These are phyloP conservation scores for Nectriaceae sp. DNA, from an alignment of 2,329 filamentous ascomycete species.

Conservation along the genomic window DNA sequence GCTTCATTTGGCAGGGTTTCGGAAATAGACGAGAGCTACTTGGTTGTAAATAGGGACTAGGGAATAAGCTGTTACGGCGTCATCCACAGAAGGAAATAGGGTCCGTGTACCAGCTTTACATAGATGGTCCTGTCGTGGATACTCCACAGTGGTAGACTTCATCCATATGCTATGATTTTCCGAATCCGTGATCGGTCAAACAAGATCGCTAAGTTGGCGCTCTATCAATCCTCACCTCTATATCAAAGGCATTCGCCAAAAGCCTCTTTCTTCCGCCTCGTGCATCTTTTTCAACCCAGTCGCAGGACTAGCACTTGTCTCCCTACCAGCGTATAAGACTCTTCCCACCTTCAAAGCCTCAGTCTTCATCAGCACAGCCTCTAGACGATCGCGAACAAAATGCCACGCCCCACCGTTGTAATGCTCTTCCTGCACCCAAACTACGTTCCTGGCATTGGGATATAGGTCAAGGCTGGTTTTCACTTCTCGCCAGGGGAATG, in stretches of 20 bases:
- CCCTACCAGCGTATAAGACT: slow-evolving; percentile 14
- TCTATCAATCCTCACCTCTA: too few relatives aligned
- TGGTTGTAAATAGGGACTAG: too few relatives aligned
- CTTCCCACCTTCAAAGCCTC: background rate
- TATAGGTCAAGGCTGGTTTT: slow-evolving; percentile 23
- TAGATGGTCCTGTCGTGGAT: too few relatives aligned
- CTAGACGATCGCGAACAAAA: slow-evolving; percentile 22
- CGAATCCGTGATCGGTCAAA: too few relatives aligned
- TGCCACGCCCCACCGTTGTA: slow-evolving; percentile 29
- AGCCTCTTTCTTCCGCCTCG: slow-evolving; percentile 15
- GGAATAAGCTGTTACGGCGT: too few relatives aligned
- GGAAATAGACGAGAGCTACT: too few relatives aligned
- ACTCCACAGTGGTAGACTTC: too few relatives aligned
- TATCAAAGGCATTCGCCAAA: slow-evolving; percentile 11
- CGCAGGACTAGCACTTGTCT: slow-evolving; percentile 16
- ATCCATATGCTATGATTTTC: too few relatives aligned
- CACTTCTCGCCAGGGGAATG: slow-evolving; percentile 26
- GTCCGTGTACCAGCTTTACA: too few relatives aligned
- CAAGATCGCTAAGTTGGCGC: too few relatives aligned
- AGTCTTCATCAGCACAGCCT: slow-evolving; percentile 13
- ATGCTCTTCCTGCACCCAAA: slow-evolving; percentile 29
- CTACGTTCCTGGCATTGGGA: slow-evolving; percentile 17
- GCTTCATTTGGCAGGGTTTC: too few relatives aligned
- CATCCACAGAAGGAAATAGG: too few relatives aligned
- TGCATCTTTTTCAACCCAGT: slow-evolving; percentile 15